phyloP scores from a whole-genome alignment of 2,329 filamentous ascomycete species.

The Xylariaceae sp. region DNA sequence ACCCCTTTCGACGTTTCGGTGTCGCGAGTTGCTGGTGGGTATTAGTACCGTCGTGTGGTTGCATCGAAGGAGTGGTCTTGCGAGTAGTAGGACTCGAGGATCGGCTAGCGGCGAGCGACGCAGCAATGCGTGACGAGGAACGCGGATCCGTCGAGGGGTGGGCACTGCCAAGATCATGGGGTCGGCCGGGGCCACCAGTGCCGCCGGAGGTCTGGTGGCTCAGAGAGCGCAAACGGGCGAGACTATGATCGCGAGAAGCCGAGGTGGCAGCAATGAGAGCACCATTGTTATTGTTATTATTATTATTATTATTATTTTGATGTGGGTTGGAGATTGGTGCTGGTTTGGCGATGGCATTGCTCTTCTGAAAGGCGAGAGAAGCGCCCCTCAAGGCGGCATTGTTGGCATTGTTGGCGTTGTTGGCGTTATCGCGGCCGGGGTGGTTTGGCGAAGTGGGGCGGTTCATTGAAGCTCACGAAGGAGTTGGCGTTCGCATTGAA shows the following conservation, averaged over 20 bases:
- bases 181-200: constrained; percentile 28
- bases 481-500: constrained; percentile 20
- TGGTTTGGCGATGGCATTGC: constrained; percentile 11
- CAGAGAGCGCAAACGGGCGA: constrained; percentile 24
- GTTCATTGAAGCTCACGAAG: constrained; percentile 25
- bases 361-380: constrained; percentile 48
- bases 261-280: constrained; percentile 43
- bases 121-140: constrained; percentile 57
- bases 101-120: constrained; percentile 56
- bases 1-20: constrained; percentile 26
- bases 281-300: constrained; percentile 29
- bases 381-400: constrained; percentile 47
- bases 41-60: constrained; percentile 10
- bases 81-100: constrained; percentile 49
- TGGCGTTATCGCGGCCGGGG: constrained; percentile 27
- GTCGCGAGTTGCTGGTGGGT: constrained; percentile 17
- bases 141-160: constrained; percentile 35
- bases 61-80: constrained; percentile 30
- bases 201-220: constrained; percentile 38
- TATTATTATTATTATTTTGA: no score
- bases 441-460: constrained; percentile 24
- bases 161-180: constrained; percentile 12
- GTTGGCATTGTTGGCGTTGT: constrained; percentile 30
- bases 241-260: constrained; percentile 32
- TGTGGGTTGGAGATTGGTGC: neutral